Conservation (phyloP, 176 grass and related monocot species). For the Triticum timopheevii region DNA sequence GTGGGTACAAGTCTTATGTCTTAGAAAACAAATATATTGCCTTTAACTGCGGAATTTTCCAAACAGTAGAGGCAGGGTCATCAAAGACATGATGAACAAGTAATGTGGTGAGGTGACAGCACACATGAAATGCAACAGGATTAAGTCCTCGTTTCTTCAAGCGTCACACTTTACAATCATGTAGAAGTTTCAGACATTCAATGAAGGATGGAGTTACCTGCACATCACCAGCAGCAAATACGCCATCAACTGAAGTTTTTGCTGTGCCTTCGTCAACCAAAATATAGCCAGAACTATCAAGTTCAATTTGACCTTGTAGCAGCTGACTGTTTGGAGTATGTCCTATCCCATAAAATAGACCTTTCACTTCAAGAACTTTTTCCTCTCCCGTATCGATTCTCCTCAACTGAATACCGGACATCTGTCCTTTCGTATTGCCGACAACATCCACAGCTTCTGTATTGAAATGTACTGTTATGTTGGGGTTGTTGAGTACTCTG, state of each 20-base stretch:
- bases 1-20: neutral
- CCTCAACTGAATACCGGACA: constrained; percentile 85
- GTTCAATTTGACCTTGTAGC: constrained; percentile 86
- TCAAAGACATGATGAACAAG: constrained; percentile 4
- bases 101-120: neutral
- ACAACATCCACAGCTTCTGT: constrained; percentile 88
- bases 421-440: constrained; percentile 82
- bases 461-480: constrained; percentile 96
- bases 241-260: constrained; percentile 88
- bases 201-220: constrained; percentile 57
- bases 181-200: neutral
- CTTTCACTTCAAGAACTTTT: constrained; percentile 82
- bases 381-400: constrained; percentile 61
- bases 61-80: constrained; percentile 10
- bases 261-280: constrained; percentile 74
- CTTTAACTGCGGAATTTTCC: neutral
- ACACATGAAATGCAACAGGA: constrained; percentile 4
- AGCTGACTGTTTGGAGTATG: constrained; percentile 95
- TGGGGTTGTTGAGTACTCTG: constrained; percentile 98
- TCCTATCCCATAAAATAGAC: constrained; percentile 97
- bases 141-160: constrained; percentile 3
- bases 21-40: neutral
- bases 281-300: constrained; percentile 85
- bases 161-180: neutral
- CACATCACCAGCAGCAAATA: constrained; percentile 99